These are phyloP conservation scores for Phytophthora podocarpi DNA, from an alignment of 352 stramenopile genomes.

Conservation along the genomic window DNA sequence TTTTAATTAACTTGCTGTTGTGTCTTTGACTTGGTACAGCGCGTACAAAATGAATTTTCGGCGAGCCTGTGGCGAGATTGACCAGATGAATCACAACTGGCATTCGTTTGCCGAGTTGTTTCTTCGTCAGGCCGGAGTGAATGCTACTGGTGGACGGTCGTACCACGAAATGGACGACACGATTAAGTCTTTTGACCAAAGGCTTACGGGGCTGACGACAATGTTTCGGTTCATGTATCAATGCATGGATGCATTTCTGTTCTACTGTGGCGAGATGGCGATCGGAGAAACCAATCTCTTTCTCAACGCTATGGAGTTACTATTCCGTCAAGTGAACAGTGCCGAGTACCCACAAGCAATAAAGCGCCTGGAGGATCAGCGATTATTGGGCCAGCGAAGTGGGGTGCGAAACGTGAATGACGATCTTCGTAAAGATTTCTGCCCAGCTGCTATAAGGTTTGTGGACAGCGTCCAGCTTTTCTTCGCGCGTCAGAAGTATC, in stretches of 20 bases:
- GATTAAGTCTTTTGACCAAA: constrained; percentile 38
- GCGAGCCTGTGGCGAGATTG: constrained; percentile 54
- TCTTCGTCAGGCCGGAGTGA: constrained; percentile 39
- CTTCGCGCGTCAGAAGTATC: constrained; percentile 84
- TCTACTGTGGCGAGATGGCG: constrained; percentile 77
- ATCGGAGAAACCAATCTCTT: constrained; percentile 82
- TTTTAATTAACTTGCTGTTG: not conserved
- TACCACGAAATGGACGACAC: constrained; percentile 58
- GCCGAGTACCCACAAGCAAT: constrained; percentile 69
- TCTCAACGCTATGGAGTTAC: constrained; percentile 65
- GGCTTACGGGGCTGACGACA: constrained; percentile 39
- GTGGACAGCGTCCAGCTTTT: constrained; percentile 80
- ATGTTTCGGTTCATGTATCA: constrained; percentile 87
- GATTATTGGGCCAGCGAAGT: not conserved
- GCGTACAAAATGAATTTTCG: constrained; percentile 78
- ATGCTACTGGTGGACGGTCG: constrained; percentile 14
- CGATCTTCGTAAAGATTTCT: constrained; percentile 43
- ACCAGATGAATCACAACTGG: constrained; percentile 57
- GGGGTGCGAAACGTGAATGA: constrained; percentile 23
- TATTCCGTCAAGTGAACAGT: constrained; percentile 76
- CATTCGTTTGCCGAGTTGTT: constrained; percentile 60
- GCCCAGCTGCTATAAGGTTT: constrained; percentile 52
- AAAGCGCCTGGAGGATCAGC: constrained; percentile 30
- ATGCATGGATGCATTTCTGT: constrained; percentile 78
- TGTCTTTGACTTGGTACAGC: constrained; percentile 33